A percentile compares a stretch with the other conserved stretches of the same genome.
Conservation (phyloP, 2,329 filamentous ascomycete species). For the Stachybotrys elegans region DNA sequence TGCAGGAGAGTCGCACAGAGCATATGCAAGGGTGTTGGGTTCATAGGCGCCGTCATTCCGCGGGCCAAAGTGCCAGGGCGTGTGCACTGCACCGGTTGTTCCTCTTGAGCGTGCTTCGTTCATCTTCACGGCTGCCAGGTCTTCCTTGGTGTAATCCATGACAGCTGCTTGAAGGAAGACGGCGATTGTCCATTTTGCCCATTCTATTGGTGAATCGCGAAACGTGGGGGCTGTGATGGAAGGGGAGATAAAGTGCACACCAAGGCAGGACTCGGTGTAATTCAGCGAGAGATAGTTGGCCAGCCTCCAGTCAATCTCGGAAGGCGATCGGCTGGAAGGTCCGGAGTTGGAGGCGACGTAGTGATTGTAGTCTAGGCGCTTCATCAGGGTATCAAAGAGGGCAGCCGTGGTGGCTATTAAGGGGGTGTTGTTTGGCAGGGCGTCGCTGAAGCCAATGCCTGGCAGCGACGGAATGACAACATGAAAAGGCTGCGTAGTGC, state of each 20-base stretch:
- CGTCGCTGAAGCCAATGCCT: constrained; percentile 63
- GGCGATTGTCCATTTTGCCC: constrained; percentile 53
- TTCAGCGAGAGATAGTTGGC: constrained; percentile 41
- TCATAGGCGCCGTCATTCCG: constrained; percentile 29
- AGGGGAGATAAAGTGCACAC: constrained; percentile 57
- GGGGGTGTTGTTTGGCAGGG: constrained; percentile 44
- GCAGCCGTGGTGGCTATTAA: constrained; percentile 49
- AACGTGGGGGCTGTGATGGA: constrained; percentile 44
- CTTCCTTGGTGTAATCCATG: constrained; percentile 51
- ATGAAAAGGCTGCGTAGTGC: constrained; percentile 51
- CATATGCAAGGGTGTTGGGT: constrained; percentile 53
- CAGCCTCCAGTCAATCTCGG: constrained; percentile 47
- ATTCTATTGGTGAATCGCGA: constrained; percentile 38
- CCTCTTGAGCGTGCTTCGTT: no score
- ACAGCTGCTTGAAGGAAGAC: constrained; percentile 39
- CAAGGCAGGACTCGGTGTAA: constrained; percentile 47
- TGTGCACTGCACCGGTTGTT: constrained; percentile 7
- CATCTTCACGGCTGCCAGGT: constrained; percentile 39
- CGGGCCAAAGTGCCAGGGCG: constrained; percentile 20
- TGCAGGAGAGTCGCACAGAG: constrained; percentile 56
- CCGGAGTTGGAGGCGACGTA: constrained; percentile 55
- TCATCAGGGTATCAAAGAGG: constrained; percentile 56
- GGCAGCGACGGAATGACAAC: constrained; percentile 63
- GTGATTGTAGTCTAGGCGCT: constrained; percentile 49
- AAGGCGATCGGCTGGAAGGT: constrained; percentile 38